Evolutionary conservation across 345 rosid species (phyloP), one percentile per base, ranked within the genome.

Genomic region (Xanthoceras sorbifolium): DNA sequence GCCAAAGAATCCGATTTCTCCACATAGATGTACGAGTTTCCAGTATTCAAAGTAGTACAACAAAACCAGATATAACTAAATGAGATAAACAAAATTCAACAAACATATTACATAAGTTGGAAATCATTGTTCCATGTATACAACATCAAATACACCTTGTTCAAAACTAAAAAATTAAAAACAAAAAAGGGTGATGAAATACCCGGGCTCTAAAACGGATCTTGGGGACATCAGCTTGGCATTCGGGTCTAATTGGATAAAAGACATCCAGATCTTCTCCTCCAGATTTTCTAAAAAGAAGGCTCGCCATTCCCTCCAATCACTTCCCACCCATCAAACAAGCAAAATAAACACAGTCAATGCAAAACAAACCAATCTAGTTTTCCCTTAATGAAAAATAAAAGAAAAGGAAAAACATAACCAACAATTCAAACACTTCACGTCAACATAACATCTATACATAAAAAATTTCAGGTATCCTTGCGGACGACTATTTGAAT

Each of bases 121-220:
- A 38, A 38, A 38, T 38, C 42, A 38, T 8, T 38, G 10, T 42
- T 42, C 46, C 46, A 42, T 12, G 57, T 42, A 42, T 9, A 42
- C 46, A 42, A 10, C 10, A 42, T 10, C 9, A 42, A 42, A 42
- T 42, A 42, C 14, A 2, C 10, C 9, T 62, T 10, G 17, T 28
- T 2, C 17, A 46, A 48, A 44, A 14, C 10, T n/a, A n/a, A 26
- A 62, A 29, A 38, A 42, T 1, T 42, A 3, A 42, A 42, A 42
- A 14, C 14, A 42, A 42, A 2, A 2, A 12, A 42, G 46, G 15
- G 23, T 15, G 15, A 48, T 23, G 6, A 48, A 31, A 36, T 48
- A 94, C 98, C 91, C 91, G 78, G 54, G 90, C 84, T 86, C 79
- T 93, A 75, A 93, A 95, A 61, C 93, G 96, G 77, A 89, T 77